Base-by-base conservation (phyloP, 306 rosid genomes). In the Adenanthera pavonina region DNA sequence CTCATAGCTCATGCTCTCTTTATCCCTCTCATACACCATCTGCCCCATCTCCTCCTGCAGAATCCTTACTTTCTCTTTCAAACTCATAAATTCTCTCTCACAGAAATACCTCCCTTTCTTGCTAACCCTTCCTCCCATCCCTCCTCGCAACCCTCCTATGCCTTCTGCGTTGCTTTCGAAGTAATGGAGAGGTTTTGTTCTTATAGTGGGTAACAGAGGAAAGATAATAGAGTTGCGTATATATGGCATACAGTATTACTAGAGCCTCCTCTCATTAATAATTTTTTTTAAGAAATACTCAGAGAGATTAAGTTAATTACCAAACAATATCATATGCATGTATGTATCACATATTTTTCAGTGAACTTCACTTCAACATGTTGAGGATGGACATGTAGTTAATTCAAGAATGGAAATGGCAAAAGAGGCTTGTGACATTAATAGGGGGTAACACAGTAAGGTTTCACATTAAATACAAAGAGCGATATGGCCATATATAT, bases 61-160 rank as follows among this genome's bases (percentile, higher is more conserved):
- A 16, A 81, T n/a, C 85, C 82, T 86, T 65, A 91, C 87, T 82
- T 82, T 93, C 61, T 88, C 89, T 68, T 86, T 90, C 95, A 89
- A 76, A 69, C 79, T 84, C 80, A 53, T 77, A 0, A 56, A 85
- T 30, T 84, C 78, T 14, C 79, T 90, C 73, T 83, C 86, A 52
- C 86, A 38, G 20, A 80, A 44, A 19, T 70, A 69, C 38, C 74
- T 81, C 80, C 57, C 64, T 44, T 65, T 81, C 87, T 87, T 91
- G 91, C 94, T 85, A 10, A 69, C 75, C 46, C 0, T 72, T 2
- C 86, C 89, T n/a, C 97, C 96, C 97, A 93, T 93, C 54, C 80
- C 72, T 71, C 44, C 41, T 52, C 40, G 30, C 30, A 25, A 25
- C 30, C 30, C 30, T 25, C 30, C 30, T 25, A 25, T 25, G 66